Evolutionary conservation across 106 monocot genomes (phyloP).

Genomic region (Acorus gramineus): DNA sequence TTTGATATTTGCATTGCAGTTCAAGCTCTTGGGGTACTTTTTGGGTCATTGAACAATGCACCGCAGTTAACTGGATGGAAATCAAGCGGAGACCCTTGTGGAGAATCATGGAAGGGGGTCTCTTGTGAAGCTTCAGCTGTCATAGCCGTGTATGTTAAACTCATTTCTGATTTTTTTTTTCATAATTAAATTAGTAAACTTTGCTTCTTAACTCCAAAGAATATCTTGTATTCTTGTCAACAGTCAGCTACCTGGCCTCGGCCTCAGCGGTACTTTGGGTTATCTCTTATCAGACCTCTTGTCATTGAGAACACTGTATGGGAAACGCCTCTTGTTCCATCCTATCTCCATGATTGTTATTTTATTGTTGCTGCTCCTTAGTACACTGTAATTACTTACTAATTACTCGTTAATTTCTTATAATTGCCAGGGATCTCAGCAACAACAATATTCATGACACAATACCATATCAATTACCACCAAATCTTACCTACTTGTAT

Average conservation of each 20-base stretch:
- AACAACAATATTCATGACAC: slow-evolving; percentile 61
- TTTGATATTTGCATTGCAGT: too few relatives aligned
- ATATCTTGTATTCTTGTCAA: background rate
- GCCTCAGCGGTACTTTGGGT: slow-evolving; percentile 68
- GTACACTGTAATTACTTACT: background rate
- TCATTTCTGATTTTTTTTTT: background rate
- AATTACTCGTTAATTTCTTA: background rate
- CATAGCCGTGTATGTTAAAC: slow-evolving; percentile 27
- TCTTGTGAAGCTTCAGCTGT: slow-evolving; percentile 47
- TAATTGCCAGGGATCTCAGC: slow-evolving; percentile 64
- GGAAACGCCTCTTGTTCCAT: background rate
- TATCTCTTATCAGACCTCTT: slow-evolving; percentile 56
- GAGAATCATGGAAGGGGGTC: slow-evolving; percentile 53
- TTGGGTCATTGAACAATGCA: too few relatives aligned
- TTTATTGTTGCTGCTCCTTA: background rate
- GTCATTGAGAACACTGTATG: slow-evolving; percentile 75
- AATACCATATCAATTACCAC: slow-evolving; percentile 79
- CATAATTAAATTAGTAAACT: background rate
- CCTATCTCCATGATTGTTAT: background rate
- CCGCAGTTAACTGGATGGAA: too few relatives aligned
- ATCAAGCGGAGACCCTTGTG: too few relatives aligned
- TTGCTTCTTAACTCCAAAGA: too few relatives aligned
- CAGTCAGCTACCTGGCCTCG: slow-evolving; percentile 62
- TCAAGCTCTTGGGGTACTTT: too few relatives aligned
- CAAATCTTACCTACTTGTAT: slow-evolving; percentile 77